These are phyloP conservation scores for Trichoderma atroviride DNA, from an alignment of 2,329 filamentous ascomycete genomes.

Conservation along the genomic window DNA sequence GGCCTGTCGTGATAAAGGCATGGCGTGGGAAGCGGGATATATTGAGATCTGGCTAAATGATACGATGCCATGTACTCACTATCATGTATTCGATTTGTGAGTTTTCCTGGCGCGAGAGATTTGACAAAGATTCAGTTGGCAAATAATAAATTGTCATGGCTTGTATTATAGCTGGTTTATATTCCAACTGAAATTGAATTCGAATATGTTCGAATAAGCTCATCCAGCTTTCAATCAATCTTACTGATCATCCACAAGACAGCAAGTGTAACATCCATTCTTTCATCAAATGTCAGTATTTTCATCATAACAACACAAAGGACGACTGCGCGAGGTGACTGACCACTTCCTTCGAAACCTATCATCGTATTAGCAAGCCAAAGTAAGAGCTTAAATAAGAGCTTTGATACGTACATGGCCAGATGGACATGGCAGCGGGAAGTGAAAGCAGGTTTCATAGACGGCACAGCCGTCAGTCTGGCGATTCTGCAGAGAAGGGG, in stretches of 20 bases:
- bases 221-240: not conserved
- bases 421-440: constrained; percentile 14
- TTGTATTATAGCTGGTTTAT: not conserved
- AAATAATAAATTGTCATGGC: not conserved
- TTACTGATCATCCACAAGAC: not conserved
- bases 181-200: not conserved
- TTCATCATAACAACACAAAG: not conserved
- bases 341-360: constrained; percentile 9
- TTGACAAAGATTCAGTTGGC: not conserved
- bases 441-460: not conserved
- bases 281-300: not conserved
- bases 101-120: too few species aligned
- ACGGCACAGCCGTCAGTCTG: not conserved
- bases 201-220: too few species aligned
- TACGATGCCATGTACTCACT: not conserved
- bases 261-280: constrained; percentile 16
- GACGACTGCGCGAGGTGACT: not conserved
- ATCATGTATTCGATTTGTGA: not conserved
- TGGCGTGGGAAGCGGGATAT: not conserved
- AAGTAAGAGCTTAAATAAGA: not conserved
- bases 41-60: not conserved
- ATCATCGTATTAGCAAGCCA: not conserved
- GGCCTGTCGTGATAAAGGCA: not conserved
- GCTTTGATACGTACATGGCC: not conserved
- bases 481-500: not conserved